Base-by-base conservation (phyloP, 2,329 filamentous ascomycete species). In the Diaporthe batatas region DNA sequence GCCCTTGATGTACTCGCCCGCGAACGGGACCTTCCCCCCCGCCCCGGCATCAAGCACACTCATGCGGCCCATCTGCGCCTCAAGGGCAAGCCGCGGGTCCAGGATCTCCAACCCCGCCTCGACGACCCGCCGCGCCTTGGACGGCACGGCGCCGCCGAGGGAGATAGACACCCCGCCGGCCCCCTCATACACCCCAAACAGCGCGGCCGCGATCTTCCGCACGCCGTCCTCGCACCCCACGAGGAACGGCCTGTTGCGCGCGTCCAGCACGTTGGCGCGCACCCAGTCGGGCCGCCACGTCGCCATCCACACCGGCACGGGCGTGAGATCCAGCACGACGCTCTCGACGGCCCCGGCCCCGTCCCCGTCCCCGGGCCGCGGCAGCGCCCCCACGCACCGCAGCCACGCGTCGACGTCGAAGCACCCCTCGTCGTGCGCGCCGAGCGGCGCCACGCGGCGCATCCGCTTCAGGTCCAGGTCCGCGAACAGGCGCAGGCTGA, bases 401-500 rank as follows among this genome's bases (percentile, higher is more conserved):
- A 67, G 11, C 69, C 69, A 71, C 1, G 69, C 42, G 6, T 29
- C 36, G 23, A 21, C 16, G 8, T 21, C 58, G 3, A 51, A 65
- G 6, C 36, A 8, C 8, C n/a, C 0, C 3, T 51, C 23, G 7
- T 23, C 21, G 2, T 8, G 1, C 3, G 23, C 42, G 14, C 42
- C 58, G 16, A 32, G 12, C 8, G 58, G 36, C 6, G 23, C 18
- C 5, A 2, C 1, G 23, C 3, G 3, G 21, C 8, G 59, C 25
- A 47, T 32, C 1, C 1, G 5, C 5, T 16, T 12, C 12, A 67
- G 36, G 10, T 71, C 25, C 6, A 32, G 51, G 11, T 32, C 36
- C 49, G 58, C 57, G 21, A 71, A 71, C 18, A 71, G 7, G 4
- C 69, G 69, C 21, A 71, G 69, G 34, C 47, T 55, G 58, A 65